Conservation (phyloP, 306 rosid genomes). For the Erythrophleum fordii region DNA sequence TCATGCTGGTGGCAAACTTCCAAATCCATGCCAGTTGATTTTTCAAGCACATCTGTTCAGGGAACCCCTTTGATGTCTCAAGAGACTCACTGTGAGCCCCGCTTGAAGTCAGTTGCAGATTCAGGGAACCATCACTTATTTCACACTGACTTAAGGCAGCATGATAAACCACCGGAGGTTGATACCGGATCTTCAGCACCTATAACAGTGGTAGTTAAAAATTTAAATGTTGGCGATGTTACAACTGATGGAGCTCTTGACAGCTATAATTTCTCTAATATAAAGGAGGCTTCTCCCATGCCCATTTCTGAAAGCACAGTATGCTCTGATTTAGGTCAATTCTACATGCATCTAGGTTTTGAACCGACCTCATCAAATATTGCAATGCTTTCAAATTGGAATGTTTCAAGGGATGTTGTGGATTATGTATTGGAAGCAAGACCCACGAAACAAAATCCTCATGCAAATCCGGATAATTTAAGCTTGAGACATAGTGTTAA, state of each 20-base stretch:
- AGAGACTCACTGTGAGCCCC: slow-evolving; percentile 44
- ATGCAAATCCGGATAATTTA: slow-evolving; percentile 42
- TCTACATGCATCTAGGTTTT: slow-evolving; percentile 50
- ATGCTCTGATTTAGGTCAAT: slow-evolving; percentile 45
- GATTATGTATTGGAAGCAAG: slow-evolving; percentile 45
- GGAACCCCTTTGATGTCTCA: slow-evolving; percentile 46
- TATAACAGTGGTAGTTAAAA: slow-evolving; percentile 36
- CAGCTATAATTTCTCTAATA: slow-evolving; percentile 34
- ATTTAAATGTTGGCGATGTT: slow-evolving; percentile 42
- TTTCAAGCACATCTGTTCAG: slow-evolving; percentile 40
- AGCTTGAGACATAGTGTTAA: slow-evolving; percentile 46
- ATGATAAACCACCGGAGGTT: slow-evolving; percentile 44
- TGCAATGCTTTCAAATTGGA: slow-evolving; percentile 42
- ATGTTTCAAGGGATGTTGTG: slow-evolving; percentile 39
- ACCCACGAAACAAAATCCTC: slow-evolving; percentile 42
- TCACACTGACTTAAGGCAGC: slow-evolving; percentile 37
- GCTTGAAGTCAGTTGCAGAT: slow-evolving; percentile 40
- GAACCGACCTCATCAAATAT: slow-evolving; percentile 53
- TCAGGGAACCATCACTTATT: slow-evolving; percentile 37
- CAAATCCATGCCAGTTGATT: slow-evolving; percentile 44
- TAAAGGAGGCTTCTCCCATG: slow-evolving; percentile 42
- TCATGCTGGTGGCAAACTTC: slow-evolving; percentile 39
- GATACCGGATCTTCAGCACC: slow-evolving; percentile 45
- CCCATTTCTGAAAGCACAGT: slow-evolving; percentile 34
- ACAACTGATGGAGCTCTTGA: slow-evolving; percentile 39